Base-by-base conservation (phyloP, 2,329 filamentous ascomycete genomes). In the Dactylellina cionopaga region DNA sequence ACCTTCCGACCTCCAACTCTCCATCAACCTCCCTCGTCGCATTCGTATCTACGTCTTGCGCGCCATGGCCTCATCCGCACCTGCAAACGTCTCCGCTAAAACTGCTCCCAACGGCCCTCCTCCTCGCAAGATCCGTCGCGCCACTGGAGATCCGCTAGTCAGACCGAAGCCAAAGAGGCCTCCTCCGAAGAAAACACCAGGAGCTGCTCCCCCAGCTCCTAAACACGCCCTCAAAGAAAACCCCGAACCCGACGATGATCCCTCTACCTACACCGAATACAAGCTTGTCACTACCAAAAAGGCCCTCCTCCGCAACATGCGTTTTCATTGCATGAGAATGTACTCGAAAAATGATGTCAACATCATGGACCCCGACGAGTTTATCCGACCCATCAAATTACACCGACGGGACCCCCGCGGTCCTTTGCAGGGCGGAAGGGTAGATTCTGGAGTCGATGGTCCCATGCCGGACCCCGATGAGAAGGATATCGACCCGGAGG, bases 271-370 rank as follows among this genome's bases (percentile, higher is more conserved):
- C 25, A 65, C 44, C 46, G 88, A 88, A 77, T 89, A 83, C 76
- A 91, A 92, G 11, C 84, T 98, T 15, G 87, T 92, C 75, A 91
- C 92, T 5, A 96, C 92, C 5, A 96, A 96, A 81, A 88, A 89
- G 77, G 88, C 89, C 7, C 81, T 96, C 52, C 85, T 91, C 63
- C 90, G 95, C 76, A 91, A 90, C 4, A 82, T 96, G 69, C 90
- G 94, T 51, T 89, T 92, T 78, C 95, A 99, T 79, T 87, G 96
- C 74, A 93, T 96, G 84, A 89, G 91, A 76, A 88, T 99, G 63
- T 85, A 90, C 74, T 83, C 85, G 55, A 88, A 88, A 77, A 84
- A 84, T 74, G 82, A 78, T n/a, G 81, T 87, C 74, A 89, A 90
- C 76, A 85, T 88, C 29, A 84, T 92, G 71, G 89, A 98, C 78